phyloP scores from a whole-genome alignment of 78 protist genomes.

The Dictyostelium capitatum region DNA sequence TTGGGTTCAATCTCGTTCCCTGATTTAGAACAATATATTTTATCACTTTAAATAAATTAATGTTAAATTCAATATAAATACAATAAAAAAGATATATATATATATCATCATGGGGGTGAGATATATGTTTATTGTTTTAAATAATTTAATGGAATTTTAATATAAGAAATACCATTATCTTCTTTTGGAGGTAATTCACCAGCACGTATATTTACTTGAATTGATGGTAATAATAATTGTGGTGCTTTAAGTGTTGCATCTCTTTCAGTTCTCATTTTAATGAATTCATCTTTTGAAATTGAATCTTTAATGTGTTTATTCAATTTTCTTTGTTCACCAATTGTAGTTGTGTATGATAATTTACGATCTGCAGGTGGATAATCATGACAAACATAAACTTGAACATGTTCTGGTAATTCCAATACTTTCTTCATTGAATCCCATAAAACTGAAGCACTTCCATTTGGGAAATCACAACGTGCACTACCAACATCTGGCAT shows the following conservation, averaged over 20 bases:
- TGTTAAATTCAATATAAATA: neutral
- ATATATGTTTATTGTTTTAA: slow-evolving; percentile 65
- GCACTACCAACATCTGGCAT: slow-evolving; percentile 90
- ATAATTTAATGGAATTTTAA: slow-evolving; percentile 76
- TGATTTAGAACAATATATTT: slow-evolving; percentile 17
- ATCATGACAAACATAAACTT: slow-evolving; percentile 85
- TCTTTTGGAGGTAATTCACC: slow-evolving; percentile 83
- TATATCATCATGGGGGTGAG: too few relatives aligned
- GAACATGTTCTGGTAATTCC: slow-evolving; percentile 33
- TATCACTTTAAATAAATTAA: slow-evolving; percentile 2
- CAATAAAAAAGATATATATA: too few relatives aligned
- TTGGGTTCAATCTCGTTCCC: slow-evolving; percentile 51
- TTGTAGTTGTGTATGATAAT: slow-evolving; percentile 40
- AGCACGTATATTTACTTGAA: slow-evolving; percentile 85
- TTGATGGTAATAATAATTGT: slow-evolving; percentile 75
- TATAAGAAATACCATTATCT: slow-evolving; percentile 70
- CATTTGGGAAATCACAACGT: slow-evolving; percentile 88
- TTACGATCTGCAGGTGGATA: slow-evolving; percentile 78
- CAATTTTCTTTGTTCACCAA: slow-evolving; percentile 51
- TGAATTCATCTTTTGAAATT: slow-evolving; percentile 62
- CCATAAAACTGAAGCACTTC: slow-evolving; percentile 48
- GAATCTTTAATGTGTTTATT: slow-evolving; percentile 80
- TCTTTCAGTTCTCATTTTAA: slow-evolving; percentile 69
- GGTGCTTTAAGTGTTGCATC: slow-evolving; percentile 83
- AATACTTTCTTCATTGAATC: slow-evolving; percentile 77